These are phyloP conservation scores for Phytophthora multivora DNA, from an alignment of 352 stramenopile genomes.

Conservation along the genomic window DNA sequence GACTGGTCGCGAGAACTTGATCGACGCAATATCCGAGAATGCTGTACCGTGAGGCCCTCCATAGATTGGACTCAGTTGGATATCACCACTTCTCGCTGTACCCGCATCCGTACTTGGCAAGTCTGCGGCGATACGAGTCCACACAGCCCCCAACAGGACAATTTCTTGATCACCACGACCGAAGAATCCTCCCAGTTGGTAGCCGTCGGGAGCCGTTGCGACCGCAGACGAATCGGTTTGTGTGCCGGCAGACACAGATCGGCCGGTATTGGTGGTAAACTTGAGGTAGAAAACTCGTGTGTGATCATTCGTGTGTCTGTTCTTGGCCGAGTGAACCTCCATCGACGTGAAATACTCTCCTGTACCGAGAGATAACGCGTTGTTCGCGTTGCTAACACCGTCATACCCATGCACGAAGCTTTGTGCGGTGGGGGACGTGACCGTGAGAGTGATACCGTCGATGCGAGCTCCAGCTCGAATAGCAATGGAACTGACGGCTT, in stretches of 20 bases:
- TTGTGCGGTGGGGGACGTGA: background rate
- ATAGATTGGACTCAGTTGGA: slow-evolving; percentile 9
- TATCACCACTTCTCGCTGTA: background rate
- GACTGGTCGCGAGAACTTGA: background rate
- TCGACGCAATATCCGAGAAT: slow-evolving; percentile 13
- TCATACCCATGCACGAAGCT: slow-evolving; percentile 10
- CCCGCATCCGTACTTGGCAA: background rate
- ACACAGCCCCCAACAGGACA: slow-evolving; percentile 12
- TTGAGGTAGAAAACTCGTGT: slow-evolving; percentile 6
- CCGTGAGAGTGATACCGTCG: slow-evolving; percentile 6
- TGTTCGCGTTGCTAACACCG: background rate
- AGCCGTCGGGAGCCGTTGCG: slow-evolving; percentile 9
- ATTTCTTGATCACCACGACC: slow-evolving; percentile 11
- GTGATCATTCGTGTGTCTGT: background rate
- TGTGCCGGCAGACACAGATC: slow-evolving; percentile 1
- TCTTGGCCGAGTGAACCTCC: slow-evolving; percentile 5
- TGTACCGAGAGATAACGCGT: background rate
- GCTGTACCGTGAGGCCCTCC: slow-evolving; percentile 14
- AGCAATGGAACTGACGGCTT: slow-evolving; percentile 3
- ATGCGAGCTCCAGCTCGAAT: slow-evolving; percentile 5
- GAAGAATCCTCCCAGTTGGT: slow-evolving; percentile 16
- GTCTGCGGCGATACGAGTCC: slow-evolving; percentile 7
- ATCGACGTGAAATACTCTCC: slow-evolving; percentile 10
- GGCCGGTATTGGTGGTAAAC: slow-evolving; percentile 3
- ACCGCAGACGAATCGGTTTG: background rate